Conservation (phyloP, 495 filamentous ascomycete genomes). For the Annulohypoxylon stygium region DNA sequence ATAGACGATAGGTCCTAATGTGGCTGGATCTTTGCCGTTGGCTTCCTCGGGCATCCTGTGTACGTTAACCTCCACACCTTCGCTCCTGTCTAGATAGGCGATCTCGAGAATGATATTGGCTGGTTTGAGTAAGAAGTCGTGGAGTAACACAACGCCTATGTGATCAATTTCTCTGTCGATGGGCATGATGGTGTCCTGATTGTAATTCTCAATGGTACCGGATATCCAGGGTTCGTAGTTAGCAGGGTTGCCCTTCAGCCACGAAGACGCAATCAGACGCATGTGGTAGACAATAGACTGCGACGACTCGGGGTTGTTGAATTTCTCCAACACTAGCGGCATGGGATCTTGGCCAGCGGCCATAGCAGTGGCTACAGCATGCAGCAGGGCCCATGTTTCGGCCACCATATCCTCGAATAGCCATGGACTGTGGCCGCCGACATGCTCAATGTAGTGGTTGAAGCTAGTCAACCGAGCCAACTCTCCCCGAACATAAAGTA, state of each 20-base stretch:
- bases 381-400: constrained; percentile 75
- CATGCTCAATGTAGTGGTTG: constrained; percentile 72
- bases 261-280: constrained; percentile 86
- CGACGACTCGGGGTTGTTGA: constrained; percentile 77
- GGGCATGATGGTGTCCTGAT: constrained; percentile 76
- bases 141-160: constrained; percentile 79
- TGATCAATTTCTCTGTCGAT: constrained; percentile 89
- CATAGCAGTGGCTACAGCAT: constrained; percentile 66
- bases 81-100: constrained; percentile 90
- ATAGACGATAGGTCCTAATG: constrained; percentile 62
- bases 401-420: constrained; percentile 88
- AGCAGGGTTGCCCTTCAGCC: constrained; percentile 80
- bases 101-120: constrained; percentile 86
- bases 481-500: constrained; percentile 74
- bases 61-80: constrained; percentile 81
- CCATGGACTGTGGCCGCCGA: constrained; percentile 73
- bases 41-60: constrained; percentile 75
- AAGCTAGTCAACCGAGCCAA: constrained; percentile 76
- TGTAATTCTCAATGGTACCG: constrained; percentile 75
- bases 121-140: constrained; percentile 83
- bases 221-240: constrained; percentile 78
- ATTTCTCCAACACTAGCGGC: constrained; percentile 73
- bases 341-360: constrained; percentile 69
- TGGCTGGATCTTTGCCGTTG: constrained; percentile 60
- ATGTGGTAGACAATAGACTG: constrained; percentile 76